A percentile compares a stretch with the other conserved stretches of the same genome.
These are phyloP conservation scores for Cryptococcus jaspeensis DNA, from an alignment of 1,284 basidiomycete genomes.

Conservation along the genomic window DNA sequence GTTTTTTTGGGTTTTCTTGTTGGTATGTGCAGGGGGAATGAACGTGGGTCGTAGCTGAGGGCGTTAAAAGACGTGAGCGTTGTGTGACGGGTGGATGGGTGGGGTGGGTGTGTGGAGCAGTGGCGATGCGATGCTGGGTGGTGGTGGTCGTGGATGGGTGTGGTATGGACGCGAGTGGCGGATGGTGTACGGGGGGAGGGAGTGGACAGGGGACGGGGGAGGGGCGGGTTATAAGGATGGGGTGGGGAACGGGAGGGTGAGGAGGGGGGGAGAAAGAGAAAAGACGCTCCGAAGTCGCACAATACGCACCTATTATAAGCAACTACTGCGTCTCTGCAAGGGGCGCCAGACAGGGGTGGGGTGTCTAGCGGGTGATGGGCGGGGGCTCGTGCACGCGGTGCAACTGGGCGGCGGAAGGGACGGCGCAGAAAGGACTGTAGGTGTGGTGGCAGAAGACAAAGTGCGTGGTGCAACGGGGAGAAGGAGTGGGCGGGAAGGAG, in stretches of 20 bases:
- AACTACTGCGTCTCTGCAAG: background rate
- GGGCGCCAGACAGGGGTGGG: background rate
- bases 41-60: conserved; percentile 16
- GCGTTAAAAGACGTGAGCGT: conserved; percentile 1
- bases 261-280: background rate
- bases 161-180: background rate
- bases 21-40: conserved; percentile 3
- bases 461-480: conserved; percentile 2
- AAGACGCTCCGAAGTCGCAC: too few relatives aligned
- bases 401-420: background rate
- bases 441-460: background rate
- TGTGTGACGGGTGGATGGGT: too few relatives aligned
- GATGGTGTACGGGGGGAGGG: background rate
- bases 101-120: too few relatives aligned
- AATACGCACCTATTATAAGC: background rate
- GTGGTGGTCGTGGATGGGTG: background rate
- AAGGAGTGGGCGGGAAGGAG: background rate
- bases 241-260: background rate
- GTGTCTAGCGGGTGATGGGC: conserved; percentile 1
- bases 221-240: too few relatives aligned
- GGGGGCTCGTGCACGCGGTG: conserved; percentile 3
- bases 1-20: conserved; percentile 1
- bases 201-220: too few relatives aligned
- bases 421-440: background rate
- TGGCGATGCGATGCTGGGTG: background rate